Base-by-base conservation (phyloP, 495 filamentous ascomycete genomes). In the Xylaria longipes region DNA sequence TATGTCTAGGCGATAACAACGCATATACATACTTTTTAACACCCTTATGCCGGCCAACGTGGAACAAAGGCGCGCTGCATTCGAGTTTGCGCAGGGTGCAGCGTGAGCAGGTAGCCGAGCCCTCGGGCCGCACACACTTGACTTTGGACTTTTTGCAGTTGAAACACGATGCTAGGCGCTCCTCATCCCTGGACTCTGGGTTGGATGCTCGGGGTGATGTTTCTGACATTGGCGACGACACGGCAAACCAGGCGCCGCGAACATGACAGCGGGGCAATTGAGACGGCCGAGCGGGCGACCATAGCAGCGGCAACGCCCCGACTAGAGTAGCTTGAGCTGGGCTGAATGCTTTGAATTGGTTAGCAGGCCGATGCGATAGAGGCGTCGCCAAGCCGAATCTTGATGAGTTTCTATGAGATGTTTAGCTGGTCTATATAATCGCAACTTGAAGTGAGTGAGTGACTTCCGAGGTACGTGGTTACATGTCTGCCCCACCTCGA, bases 11-110 rank as follows among this genome's bases (percentile, higher is more conserved):
- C 29, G n/a, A 33, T 6, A 5, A 15, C 9, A 68, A 74, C 66
- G 76, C 52, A 57, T 35, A 57, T 29, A 45, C 25, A 61, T 77
- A 90, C 91, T 93, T 93, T 76, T 92, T 92, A 54, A 92, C 89
- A 4, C 91, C 91, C 77, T 92, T 92, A 70, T 91, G 90, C 68
- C 91, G 83, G 11, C 91, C 91, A 12, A 92, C 84, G 61, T 91
- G 90, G 78, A 92, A 91, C 48, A 86, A 88, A 3, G 91, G 91
- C 12, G 91, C 87, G 12, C 90, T 81, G 76, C 91, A 92, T 56
- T 92, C 87, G 2, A 83, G 79, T 43, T 84, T 80, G 25, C 84
- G 79, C 70, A 89, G 87, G 58, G 81, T 83, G 77, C 91, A 93
- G 76, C 88, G 89, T 52, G 90, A 88, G 73, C 91, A 93, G 82